Base-by-base conservation (phyloP, 805 yeast species). In the Pichia gijzeniarum region DNA sequence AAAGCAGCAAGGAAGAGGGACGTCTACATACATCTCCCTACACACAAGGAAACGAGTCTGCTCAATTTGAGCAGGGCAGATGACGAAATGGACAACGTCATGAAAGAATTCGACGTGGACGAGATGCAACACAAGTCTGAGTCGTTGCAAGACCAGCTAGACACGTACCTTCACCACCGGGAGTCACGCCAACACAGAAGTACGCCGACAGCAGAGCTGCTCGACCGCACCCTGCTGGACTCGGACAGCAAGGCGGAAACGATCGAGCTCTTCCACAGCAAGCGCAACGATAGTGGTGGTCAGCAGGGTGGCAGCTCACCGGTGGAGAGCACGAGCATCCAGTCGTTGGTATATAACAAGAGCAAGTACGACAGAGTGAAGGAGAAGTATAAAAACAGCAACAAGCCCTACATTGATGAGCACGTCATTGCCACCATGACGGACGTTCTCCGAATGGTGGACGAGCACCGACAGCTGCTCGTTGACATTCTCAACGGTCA, bases 401-500 rank as follows among this genome's bases (percentile, higher is more conserved):
- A 35, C 16, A 43, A 41, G 25, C 48, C 48, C 0, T 35, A 50
- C 16, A 55, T 59, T 27, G 25, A 28, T 5, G 55, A 61, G 5
- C 40, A 31, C 12, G 28, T 47, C 2, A 40, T 57, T 20, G 38
- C 38, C 25, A 47, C 53, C 17, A 21, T 21, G 8, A 51, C 44
- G 20, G 43, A 38, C 21, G 27, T 54, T 17, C 16, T 10, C 10
- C 27, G 41, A 7, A 40, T 40, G 18, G 52, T 56, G 14, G 30
- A 41, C 2, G 31, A 44, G 13, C 38, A 49, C 18, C 27, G 49
- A 3, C 4, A 20, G 5, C 27, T 53, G 3, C 47, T 59, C 3
- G 30, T 44, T n/a, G 52, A 52, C 35, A 59, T 62, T 27, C 34
- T 60, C n/a, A 58, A 65, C 1, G 83, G 79, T 3, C 49, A 65